Evolutionary conservation across 768 basidiomycete species (phyloP), one percentile per base, ranked within the genome.

Genomic region (Imleria badia): DNA sequence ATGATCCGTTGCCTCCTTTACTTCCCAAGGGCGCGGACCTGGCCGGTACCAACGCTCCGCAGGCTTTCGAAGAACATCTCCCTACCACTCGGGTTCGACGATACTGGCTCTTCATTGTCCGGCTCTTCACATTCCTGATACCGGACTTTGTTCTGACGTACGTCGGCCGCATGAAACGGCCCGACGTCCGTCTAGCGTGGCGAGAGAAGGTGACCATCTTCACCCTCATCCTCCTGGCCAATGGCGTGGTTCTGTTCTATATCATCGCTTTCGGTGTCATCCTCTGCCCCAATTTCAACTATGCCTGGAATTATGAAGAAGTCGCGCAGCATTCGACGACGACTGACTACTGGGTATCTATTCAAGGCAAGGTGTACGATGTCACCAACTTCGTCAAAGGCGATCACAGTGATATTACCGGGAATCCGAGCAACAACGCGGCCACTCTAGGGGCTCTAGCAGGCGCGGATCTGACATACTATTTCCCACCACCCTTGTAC

Each of bases 141-240:
- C 86, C 86, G 0, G 59, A 71, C 23, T 81, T 85, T 57, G 55
- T 76, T 5, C 73, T 86, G 31, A 66, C 65, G 42, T 67, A 71
- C 45, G 35, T 85, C 44, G 84, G 85, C 6, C 76, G 81, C 17
- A 84, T 87, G 85, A 85, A 85, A 66, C 81, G 85, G 11, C 81
- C 84, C 20, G 85, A 87, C 63, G 72, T 87, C 43, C 79, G 81
- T 46, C 76, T 86, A 41, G 85, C 85, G 1, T 87, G 86, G 86
- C 75, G 85, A 39, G 85, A 87, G 64, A 87, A 87, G 68, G 60
- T 86, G 48, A 79, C 85, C 7, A 86, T 87, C 60, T 86, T 80
- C 70, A 60, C 71, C 57, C 75, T 87, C 65, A 85, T 87, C 65
- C 58, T 81, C 52, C 52, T 80, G 33, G 64, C 77, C 49, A 87